Evolutionary conservation across 139 green algal species (phyloP), one percentile per base, ranked within the genome.

Genomic region (Chlamydomonas eustigma): DNA sequence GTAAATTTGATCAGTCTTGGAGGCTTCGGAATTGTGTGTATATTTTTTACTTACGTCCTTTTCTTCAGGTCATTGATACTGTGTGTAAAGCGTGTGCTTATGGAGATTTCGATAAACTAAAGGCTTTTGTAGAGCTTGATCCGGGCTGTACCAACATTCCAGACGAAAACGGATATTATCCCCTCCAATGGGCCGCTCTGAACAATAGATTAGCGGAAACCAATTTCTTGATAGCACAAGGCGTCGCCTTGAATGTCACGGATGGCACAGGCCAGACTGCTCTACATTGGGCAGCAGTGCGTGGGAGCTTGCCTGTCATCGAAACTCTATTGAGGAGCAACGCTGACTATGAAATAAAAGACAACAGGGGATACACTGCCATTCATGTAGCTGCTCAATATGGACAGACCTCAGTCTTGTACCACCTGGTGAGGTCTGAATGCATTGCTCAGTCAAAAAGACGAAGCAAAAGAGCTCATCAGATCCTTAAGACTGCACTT

Each of bases 381-480:
- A 50, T 75, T 25, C 94, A 98, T 77, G 91, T 98, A 5, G 92
- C 92, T 1, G 89, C 94, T 18, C 95, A 99, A 84, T 98, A 99
- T 73, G 95, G 95, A 0, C 94, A 98, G 68, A 97, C 95, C 8
- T 86, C 88, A 0, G 82, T 97, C 28, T 69, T 99, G 24, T 97
- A 98, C 78, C 90, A 96, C 79, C 63, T 98, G 24, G 68, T 75
- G n/a, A n/a, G n/a, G n/a, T n/a, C n/a, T n/a, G n/a, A n/a, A n/a
- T n/a, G n/a, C n/a, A n/a, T n/a, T n/a, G n/a, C n/a, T n/a, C n/a
- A n/a, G n/a, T n/a, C n/a, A n/a, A n/a, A n/a, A n/a, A n/a, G n/a
- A n/a, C n/a, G n/a, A n/a, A n/a, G n/a, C n/a, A n/a, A n/a, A n/a
- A n/a, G n/a, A n/a, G n/a, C n/a, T n/a, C n/a, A n/a, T n/a, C n/a